Base-by-base conservation (phyloP, 495 filamentous ascomycete species). In the Aspergillus haitiensis region DNA sequence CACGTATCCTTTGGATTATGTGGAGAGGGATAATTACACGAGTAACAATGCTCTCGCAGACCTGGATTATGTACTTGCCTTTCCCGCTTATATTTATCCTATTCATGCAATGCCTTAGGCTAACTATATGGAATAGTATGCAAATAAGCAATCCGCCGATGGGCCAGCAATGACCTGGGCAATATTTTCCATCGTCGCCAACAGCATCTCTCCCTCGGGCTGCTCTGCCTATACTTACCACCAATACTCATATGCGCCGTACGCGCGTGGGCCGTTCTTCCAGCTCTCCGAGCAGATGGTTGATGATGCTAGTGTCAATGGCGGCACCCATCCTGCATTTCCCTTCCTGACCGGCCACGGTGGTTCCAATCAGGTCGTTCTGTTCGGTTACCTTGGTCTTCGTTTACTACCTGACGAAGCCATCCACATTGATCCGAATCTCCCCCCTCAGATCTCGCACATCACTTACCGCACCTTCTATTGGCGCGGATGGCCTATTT, bases 151-250 rank as follows among this genome's bases (percentile, higher is more conserved):
- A 65, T 86, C 84, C 6, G 60, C 76, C 7, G 78, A 84, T 59
- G 85, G 85, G 0, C 85, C 85, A 0, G 85, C 82, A 12, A 88
- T 88, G 85, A 88, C 85, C 7, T 88, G 84, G 70, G 82, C 81
- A 31, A 86, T 85, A 33, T 87, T 87, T 67, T 81, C 79, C 48
- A 80, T 86, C 50, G 81, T 83, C 21, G 84, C 84, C 21, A 84
- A 80, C 56, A 72, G 80, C 45, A 75, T 86, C 55, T 82, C 83
- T 3, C 78, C 77, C 2, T 83, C 82, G 8, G 85, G 85, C 5
- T 88, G 85, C 72, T 82, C 84, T 2, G 78, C 81, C 7, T 87
- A 82, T 64, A 86, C 85, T 6, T 88, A 88, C 62, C 78, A 78
- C 13, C 79, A 86, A 55, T 83, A 86, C 63, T 81, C 83, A 0